Conservation (phyloP, 768 basidiomycete genomes). For the Scleroderma bovista region DNA sequence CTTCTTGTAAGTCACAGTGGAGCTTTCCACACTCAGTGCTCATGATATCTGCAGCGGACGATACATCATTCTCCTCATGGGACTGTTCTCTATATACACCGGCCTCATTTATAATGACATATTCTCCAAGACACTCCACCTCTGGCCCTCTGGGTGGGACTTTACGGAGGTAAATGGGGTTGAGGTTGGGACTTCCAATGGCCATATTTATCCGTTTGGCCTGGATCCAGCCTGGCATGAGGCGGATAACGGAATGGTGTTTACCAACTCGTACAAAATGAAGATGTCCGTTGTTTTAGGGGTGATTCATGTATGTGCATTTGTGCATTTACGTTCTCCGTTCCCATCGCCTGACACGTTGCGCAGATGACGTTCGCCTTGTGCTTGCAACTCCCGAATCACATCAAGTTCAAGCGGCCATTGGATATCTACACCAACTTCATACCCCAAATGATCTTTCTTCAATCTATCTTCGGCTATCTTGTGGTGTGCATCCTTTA, state of each 20-base stretch:
- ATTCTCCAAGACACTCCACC: conserved; percentile 86
- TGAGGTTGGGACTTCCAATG: conserved; percentile 50
- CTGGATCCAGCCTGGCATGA: conserved; percentile 95
- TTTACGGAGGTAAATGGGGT: conserved; percentile 49
- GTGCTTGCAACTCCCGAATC: conserved; percentile 94
- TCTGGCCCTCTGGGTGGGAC: conserved; percentile 87
- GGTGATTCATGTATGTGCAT: conserved; percentile 84
- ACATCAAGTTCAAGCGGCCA: conserved; percentile 85
- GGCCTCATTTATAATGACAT: conserved; percentile 99
- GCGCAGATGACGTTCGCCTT: conserved; percentile 96
- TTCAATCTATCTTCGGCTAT: conserved; percentile 97
- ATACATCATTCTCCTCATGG: conserved; percentile 98
- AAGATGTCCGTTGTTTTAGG: conserved; percentile 97
- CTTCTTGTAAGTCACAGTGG: conserved; percentile 69
- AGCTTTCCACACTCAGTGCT: conserved; percentile 5
- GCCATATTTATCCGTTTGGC: conserved; percentile 85
- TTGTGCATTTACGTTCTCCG: conserved; percentile 1
- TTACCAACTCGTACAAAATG: conserved; percentile 99
- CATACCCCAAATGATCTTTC: conserved; percentile 94
- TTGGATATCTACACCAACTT: conserved; percentile 92
- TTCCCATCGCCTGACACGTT: conserved; percentile 6
- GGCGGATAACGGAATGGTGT: conserved; percentile 84
- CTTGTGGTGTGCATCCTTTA: conserved; percentile 90
- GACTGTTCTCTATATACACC: conserved; percentile 93
- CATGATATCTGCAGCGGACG: conserved; percentile 62